Percentiles rank a stretch among this genome's conserved stretches.
Conservation (phyloP, 331 rosid genomes). For the Rhamnella rubrinervis region DNA sequence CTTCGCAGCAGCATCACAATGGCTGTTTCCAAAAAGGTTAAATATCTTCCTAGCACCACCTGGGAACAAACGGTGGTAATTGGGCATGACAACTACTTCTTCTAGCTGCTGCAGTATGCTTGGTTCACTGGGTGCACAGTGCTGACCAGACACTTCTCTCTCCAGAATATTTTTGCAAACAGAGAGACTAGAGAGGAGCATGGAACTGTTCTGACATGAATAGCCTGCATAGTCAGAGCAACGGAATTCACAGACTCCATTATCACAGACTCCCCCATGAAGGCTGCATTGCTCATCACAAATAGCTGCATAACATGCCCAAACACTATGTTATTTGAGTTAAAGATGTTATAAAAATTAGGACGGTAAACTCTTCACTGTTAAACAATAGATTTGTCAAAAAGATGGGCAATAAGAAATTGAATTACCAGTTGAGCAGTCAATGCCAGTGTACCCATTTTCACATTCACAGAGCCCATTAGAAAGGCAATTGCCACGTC, state of each 20-base stretch:
- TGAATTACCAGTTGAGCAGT: conserved; percentile 84
- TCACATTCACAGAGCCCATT: conserved; percentile 81
- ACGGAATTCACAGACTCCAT: conserved; percentile 96
- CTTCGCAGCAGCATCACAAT: conserved; percentile 89
- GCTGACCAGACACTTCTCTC: conserved; percentile 77
- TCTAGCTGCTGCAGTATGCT: conserved; percentile 93
- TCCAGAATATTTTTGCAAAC: conserved; percentile 79
- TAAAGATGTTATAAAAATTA: neutral
- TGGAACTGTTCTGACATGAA: conserved; percentile 94
- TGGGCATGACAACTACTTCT: conserved; percentile 96
- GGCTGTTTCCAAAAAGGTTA: conserved; percentile 79
- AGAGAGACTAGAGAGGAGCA: conserved; percentile 70
- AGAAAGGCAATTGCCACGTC: conserved; percentile 76
- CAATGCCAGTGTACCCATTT: conserved; percentile 82
- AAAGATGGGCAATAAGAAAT: neutral
- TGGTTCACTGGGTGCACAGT: conserved; percentile 95
- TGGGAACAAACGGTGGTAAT: conserved; percentile 89
- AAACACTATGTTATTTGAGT: conserved; percentile 1
- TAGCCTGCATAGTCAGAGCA: conserved; percentile 98
- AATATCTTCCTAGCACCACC: conserved; percentile 91
- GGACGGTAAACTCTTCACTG: neutral
- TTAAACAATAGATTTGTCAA: neutral
- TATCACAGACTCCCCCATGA: conserved; percentile 97
- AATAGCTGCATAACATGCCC: conserved; percentile 59
- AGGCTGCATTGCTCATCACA: conserved; percentile 99